Conservation (phyloP, 495 filamentous ascomycete species). For the Aspergillus taichungensis region DNA sequence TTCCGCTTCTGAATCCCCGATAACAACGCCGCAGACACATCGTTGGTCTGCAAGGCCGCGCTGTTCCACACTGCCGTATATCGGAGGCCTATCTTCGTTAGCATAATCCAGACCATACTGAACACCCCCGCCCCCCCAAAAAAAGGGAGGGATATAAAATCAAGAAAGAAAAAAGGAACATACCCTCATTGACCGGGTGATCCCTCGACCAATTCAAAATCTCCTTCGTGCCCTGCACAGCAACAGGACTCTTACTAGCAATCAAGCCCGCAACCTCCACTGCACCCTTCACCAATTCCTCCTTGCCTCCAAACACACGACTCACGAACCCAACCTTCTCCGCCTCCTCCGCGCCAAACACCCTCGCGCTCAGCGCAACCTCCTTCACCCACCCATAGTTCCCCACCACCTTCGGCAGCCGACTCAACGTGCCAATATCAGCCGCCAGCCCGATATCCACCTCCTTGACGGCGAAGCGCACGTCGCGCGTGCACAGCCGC, state of each 20-base stretch:
- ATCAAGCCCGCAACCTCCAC: constrained; percentile 59
- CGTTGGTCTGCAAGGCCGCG: constrained; percentile 69
- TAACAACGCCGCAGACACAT: constrained; percentile 64
- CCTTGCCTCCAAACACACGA: constrained; percentile 59
- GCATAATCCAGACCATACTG: constrained; percentile 2
- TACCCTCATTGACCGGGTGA: constrained; percentile 66
- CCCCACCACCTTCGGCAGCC: constrained; percentile 78
- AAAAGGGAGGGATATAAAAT: neutral
- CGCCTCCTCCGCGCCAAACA: constrained; percentile 75
- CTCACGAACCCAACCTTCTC: constrained; percentile 75
- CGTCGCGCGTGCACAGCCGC: constrained; percentile 56
- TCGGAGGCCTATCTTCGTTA: constrained; percentile 48
- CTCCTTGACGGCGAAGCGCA: constrained; percentile 77
- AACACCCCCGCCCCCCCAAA: neutral
- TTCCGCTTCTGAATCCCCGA: constrained; percentile 72
- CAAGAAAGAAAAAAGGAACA: constrained; percentile 14
- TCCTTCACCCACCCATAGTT: constrained; percentile 85
- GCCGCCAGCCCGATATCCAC: constrained; percentile 93
- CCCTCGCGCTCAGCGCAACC: constrained; percentile 66
- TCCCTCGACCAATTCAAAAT: constrained; percentile 81
- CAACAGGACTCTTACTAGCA: constrained; percentile 79
- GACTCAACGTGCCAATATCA: constrained; percentile 80
- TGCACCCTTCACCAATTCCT: constrained; percentile 50
- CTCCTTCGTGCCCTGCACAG: constrained; percentile 89
- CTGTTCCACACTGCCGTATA: constrained; percentile 87